Evolutionary conservation across 345 rosid species (phyloP).

Genomic region (Chamaenerion angustifolium): DNA sequence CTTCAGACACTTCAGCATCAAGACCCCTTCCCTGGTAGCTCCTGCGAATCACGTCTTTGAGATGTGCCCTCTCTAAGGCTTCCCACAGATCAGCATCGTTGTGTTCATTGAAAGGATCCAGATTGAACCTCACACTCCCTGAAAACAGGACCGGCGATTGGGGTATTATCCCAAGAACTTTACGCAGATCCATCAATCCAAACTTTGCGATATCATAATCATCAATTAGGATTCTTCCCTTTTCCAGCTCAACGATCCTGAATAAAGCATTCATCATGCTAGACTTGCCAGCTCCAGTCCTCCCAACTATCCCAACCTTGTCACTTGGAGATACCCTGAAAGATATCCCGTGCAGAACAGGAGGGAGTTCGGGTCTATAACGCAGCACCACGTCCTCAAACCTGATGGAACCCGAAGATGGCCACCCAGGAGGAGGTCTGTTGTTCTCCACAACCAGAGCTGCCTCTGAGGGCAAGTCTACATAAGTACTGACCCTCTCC

Average conservation of each 20-base stretch:
- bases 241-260: conserved; percentile 85
- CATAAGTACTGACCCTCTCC: conserved; percentile 79
- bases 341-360: conserved; percentile 78
- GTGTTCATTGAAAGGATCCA: conserved; percentile 94
- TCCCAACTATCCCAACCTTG: conserved; percentile 96
- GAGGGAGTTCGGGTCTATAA: conserved; percentile 87
- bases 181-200: conserved; percentile 84
- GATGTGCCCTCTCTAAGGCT: conserved; percentile 88
- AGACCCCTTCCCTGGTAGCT: conserved; percentile 50
- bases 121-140: conserved; percentile 95
- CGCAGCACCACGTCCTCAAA: conserved; percentile 91
- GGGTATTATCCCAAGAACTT: conserved; percentile 93
- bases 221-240: conserved; percentile 88
- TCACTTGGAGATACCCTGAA: conserved; percentile 74
- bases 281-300: conserved; percentile 99
- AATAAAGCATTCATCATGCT: conserved; percentile 93
- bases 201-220: conserved; percentile 59
- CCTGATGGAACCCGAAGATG: conserved; percentile 86
- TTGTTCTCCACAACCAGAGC: conserved; percentile 61
- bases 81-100: conserved; percentile 99
- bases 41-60: conserved; percentile 83
- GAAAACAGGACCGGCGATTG: conserved; percentile 99
- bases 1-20: conserved; percentile 90
- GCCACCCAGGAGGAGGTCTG: conserved; percentile 99
- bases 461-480: conserved; percentile 87